Base-by-base conservation (phyloP, 805 yeast species). In the Spencermartinsiella europaea region DNA sequence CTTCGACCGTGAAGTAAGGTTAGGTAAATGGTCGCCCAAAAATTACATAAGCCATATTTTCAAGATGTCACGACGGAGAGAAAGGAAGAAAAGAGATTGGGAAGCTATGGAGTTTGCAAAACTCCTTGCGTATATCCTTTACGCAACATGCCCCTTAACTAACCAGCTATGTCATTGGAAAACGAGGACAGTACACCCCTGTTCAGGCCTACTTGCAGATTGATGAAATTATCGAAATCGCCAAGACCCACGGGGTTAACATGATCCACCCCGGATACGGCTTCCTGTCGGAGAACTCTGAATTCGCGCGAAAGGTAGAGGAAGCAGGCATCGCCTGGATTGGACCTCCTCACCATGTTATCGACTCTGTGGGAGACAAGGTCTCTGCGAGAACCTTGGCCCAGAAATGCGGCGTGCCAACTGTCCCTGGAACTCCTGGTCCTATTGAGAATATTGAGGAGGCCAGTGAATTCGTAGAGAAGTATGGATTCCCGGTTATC, bases 351-450 rank as follows among this genome's bases (percentile, higher is more conserved):
- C 79, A 84, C 59, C 72, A 73, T 46, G 93, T 95, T 50, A 91
- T 91, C 59, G 97, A 91, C 59, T 71, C 93, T 15, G 96, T 91
- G 25, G 99, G 99, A 66, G 99, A 91, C 71, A 91, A 91, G 73
- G 98, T 93, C 37, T 77, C 88, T 54, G 99, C 99, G 39, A 81
- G 99, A 73, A 78, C 73, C 57, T 75, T 91, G 60, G 99, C 99
- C 45, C 77, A 75, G 42, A 73, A 74, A 54, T 87, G 87, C 60
- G 66, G 80, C 47, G 99, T 91, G 16, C 98, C 99, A 12, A 84
- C 83, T 34, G 97, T 91, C 21, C 99, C 99, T 4, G 99, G 99
- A 64, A 90, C 98, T 12, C 95, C 95, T 5, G 99, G 98, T 35
- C 98, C 99, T 53, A 89, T 93, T 64, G 90, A 82, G 48, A 61